Evolutionary conservation across 176 grass and related monocot genomes (phyloP), one percentile per base, ranked within the genome.

Genomic region (Otatea glauca): DNA sequence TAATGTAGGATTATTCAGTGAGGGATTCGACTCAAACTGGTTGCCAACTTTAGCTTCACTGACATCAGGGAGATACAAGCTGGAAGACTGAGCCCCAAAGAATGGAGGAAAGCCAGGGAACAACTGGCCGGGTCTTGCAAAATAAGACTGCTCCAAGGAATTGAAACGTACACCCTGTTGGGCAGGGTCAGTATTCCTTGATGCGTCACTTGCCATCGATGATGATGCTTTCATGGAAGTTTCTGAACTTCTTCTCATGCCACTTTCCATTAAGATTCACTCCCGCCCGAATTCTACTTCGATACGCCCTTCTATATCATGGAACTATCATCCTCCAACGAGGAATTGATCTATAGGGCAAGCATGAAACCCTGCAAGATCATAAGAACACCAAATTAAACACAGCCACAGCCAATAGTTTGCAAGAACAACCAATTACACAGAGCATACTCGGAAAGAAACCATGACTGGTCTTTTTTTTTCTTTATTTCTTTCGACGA

Each of bases 71-170:
- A 83, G 49, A 68, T 87, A 85, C 61, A 88, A 85, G 49, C 60
- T 82, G n/a, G 81, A 84, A 81, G 84, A 78, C 54, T 84, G 88
- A 64, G 85, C 67, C 18, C 59, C 88, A 68, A 78, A 81, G 43
- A 87, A 80, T 48, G 86, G 84, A 54, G 91, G 75, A 23, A 89
- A 83, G 76, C 73, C 79, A 65, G 86, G 89, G 84, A 91, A 87
- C 55, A 68, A 80, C 69, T 93, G 91, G 42, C 71, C 66, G 32
- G 69, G 80, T 53, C 87, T 86, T 80, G 80, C 75, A 59, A 83
- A 75, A 75, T 74, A 90, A 79, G 86, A 72, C 60, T 85, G 88
- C 37, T 93, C 85, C 72, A 83, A 21, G 2, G 42, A 43, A 82
- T 78, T 82, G 71, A 80, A 49, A 42, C 68, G 85, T 20, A 59